Evolutionary conservation across 768 basidiomycete genomes (phyloP).

Genomic region (Kwoniella europaea): DNA sequence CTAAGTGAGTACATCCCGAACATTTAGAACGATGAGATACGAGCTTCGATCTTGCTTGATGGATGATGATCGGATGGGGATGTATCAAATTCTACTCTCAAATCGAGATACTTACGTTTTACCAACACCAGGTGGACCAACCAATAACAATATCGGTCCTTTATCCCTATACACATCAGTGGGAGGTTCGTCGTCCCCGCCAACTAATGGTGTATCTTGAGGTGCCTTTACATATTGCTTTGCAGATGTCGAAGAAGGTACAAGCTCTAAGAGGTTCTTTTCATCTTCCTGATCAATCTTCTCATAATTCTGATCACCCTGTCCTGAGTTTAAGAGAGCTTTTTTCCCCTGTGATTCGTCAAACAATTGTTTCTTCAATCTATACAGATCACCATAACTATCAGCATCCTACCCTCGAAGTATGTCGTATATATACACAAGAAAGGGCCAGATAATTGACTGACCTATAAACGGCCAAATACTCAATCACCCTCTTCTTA

Average conservation of each 20-base stretch:
- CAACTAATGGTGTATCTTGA: neutral
- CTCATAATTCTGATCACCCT: constrained; percentile 16
- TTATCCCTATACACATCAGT: constrained; percentile 58
- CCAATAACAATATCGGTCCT: constrained; percentile 62
- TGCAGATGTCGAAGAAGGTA: constrained; percentile 23
- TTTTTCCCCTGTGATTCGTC: constrained; percentile 30
- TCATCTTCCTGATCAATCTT: constrained; percentile 36
- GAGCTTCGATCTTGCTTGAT: too few relatives aligned
- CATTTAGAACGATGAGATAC: constrained; percentile 6
- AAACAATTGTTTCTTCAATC: constrained; percentile 56
- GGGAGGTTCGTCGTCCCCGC: constrained; percentile 35
- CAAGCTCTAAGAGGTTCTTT: constrained; percentile 68
- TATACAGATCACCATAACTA: neutral
- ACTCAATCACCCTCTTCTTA: constrained; percentile 88
- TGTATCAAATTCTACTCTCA: too few relatives aligned
- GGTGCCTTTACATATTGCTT: constrained; percentile 15
- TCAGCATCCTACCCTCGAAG: neutral
- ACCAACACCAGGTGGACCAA: constrained; percentile 77
- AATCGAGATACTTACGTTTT: constrained; percentile 37
- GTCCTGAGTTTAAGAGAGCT: neutral
- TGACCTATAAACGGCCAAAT: constrained; percentile 78
- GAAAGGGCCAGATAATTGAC: neutral
- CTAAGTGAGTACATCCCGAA: constrained; percentile 15
- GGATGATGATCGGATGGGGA: too few relatives aligned
- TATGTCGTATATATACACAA: neutral